Evolutionary conservation across 73 alveolate species (phyloP).

Genomic region (Paramecium sexaurelia): DNA sequence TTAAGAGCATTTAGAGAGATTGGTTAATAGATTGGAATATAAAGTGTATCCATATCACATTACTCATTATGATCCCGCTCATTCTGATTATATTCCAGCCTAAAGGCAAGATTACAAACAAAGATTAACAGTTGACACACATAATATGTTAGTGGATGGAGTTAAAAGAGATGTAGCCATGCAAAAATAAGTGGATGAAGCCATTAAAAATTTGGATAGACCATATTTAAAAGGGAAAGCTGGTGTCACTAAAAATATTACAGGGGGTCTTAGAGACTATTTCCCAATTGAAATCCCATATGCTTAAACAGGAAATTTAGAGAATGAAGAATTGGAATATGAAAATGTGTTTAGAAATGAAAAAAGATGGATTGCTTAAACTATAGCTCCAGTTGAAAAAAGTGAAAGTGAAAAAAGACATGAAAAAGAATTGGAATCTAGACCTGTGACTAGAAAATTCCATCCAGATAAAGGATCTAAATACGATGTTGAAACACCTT

Average conservation of each 20-base stretch:
- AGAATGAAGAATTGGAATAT: constrained; percentile 28
- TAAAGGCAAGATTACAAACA: constrained; percentile 3
- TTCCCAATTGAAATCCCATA: not conserved
- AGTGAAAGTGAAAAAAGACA: not conserved
- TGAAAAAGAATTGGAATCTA: constrained; percentile 44
- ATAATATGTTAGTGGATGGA: constrained; percentile 54
- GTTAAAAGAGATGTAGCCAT: constrained; percentile 48
- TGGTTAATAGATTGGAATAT: constrained; percentile 34
- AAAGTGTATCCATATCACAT: constrained; percentile 37
- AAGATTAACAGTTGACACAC: not conserved
- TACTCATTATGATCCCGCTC: constrained; percentile 43
- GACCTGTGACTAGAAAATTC: constrained; percentile 57
- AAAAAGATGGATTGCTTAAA: constrained; percentile 67
- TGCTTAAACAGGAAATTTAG: not conserved
- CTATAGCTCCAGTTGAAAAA: not conserved
- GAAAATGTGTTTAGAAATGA: constrained; percentile 57
- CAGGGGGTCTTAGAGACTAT: constrained; percentile 63
- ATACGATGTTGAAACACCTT: constrained; percentile 85
- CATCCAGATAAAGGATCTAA: constrained; percentile 81
- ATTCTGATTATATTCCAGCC: constrained; percentile 24
- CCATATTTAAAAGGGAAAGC: constrained; percentile 63
- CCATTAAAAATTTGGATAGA: constrained; percentile 57
- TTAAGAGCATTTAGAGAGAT: not conserved
- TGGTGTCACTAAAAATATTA: constrained; percentile 47
- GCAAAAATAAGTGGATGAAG: constrained; percentile 58